Base-by-base conservation (phyloP, 2,329 filamentous ascomycete species). In the Fusarium agapanthi region DNA sequence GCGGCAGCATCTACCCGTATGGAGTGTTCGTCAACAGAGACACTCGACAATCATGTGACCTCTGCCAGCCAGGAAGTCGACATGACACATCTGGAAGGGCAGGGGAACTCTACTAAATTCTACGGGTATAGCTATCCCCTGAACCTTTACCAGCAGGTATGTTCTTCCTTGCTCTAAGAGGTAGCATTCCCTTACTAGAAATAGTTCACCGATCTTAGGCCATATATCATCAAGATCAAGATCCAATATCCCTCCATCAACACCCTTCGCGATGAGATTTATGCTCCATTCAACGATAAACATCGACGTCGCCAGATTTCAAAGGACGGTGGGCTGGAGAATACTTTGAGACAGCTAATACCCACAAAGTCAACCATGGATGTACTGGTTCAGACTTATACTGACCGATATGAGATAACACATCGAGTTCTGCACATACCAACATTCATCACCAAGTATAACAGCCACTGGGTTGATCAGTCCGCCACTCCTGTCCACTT, bases 151-250 rank as follows among this genome's bases (percentile, higher is more conserved):
- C 51, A 55, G 1, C 35, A 32, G 35, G 51, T 55, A 41, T 24
- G 26, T 24, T 41, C 11, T 14, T 16, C n/a, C 20, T n/a, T 13
- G 0, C 2, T 20, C 37, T 0, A 15, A 1, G 0, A 6, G 8
- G 2, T 16, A n/a, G 2, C 26, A 41, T 30, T n/a, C 4, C 6
- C 26, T 32, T 6, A 54, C 9, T 8, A 20, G 12, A 20, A 11
- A 18, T 15, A 55, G 51, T 55, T 55, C n/a, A 8, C 22, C 22
- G 35, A 41, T 18, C 51, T 55, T n/a, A 35, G 26, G 3, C 11
- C 35, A 20, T 55, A 55, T 1, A 55, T 55, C 15, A 12, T 41
- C 3, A 55, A n/a, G 6, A 20, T 41, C 11, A 55, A 55, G 26
- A 24, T 26, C 6, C 20, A 41, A 11, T 24, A 41, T 20, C 26